A percentile compares a stretch with the other conserved stretches of the same genome.
Conservation (phyloP, 2,329 filamentous ascomycete genomes). For the Colletotrichum cuscutae region DNA sequence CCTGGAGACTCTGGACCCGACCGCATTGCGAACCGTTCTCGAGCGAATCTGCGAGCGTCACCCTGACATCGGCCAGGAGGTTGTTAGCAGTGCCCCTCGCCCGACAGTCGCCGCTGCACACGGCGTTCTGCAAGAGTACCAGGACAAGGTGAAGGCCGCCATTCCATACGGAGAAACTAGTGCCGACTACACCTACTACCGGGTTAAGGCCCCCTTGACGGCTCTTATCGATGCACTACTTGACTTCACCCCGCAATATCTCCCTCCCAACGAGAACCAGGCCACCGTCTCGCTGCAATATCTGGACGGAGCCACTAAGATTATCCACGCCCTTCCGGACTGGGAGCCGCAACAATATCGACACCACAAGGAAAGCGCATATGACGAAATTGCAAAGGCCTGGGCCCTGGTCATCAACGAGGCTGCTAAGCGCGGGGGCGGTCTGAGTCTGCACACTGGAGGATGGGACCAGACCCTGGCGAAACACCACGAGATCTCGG, state of each 20-base stretch:
- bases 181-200: slow-evolving; percentile 94
- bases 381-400: slow-evolving; percentile 93
- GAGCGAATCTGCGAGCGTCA: slow-evolving; percentile 91
- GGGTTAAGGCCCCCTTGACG: slow-evolving; percentile 82
- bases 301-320: slow-evolving; percentile 87
- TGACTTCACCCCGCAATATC: slow-evolving; percentile 95
- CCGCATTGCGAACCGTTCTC: slow-evolving; percentile 86
- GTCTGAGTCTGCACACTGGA: slow-evolving; percentile 87
- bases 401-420: slow-evolving; percentile 94
- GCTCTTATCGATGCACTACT: slow-evolving; percentile 88
- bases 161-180: slow-evolving; percentile 88
- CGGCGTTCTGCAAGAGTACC: slow-evolving; percentile 83
- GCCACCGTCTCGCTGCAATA: slow-evolving; percentile 86
- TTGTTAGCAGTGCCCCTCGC: slow-evolving; percentile 85
- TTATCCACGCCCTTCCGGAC: slow-evolving; percentile 89
- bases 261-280: slow-evolving; percentile 90
- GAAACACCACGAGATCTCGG: slow-evolving; percentile 88
- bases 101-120: slow-evolving; percentile 85
- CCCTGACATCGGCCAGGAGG: slow-evolving; percentile 85
- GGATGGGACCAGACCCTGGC: slow-evolving; percentile 91
- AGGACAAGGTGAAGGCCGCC: slow-evolving; percentile 78
- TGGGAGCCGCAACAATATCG: slow-evolving; percentile 92
- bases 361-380: slow-evolving; percentile 93
- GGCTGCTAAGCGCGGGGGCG: slow-evolving; percentile 88
- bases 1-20: slow-evolving; percentile 91